Evolutionary conservation across 371 early-diverging fungal species (phyloP).

Genomic region (Mucor lusitanicus): DNA sequence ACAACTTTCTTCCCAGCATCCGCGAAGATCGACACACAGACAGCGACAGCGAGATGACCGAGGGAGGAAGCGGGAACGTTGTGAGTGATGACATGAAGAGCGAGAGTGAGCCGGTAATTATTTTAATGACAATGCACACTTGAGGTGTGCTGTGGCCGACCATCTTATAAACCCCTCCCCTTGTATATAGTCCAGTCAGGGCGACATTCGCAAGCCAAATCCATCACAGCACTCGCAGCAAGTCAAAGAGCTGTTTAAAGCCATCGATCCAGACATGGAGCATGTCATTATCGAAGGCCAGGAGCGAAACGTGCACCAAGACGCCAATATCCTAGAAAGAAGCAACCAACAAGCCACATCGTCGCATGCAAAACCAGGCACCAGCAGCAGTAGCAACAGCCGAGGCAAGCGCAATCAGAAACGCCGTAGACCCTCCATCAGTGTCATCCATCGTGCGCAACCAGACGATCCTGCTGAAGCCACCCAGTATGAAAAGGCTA

Average conservation of each 20-base stretch:
- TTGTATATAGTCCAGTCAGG: not conserved
- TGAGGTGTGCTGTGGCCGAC: not conserved
- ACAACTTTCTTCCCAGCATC: not conserved
- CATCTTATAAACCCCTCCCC: too few species aligned
- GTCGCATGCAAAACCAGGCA: not conserved
- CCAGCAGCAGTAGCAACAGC: not conserved
- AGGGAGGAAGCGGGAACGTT: not conserved
- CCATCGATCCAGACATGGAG: conserved; percentile 9
- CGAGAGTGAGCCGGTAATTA: not conserved
- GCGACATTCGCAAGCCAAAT: not conserved
- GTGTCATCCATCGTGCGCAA: not conserved
- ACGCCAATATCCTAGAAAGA: not conserved
- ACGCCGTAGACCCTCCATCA: conserved; percentile 6
- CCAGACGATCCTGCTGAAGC: not conserved
- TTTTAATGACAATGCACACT: not conserved
- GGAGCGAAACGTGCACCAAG: not conserved
- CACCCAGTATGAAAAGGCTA: not conserved
- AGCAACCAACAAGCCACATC: not conserved
- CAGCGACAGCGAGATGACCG: not conserved
- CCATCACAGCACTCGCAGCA: not conserved
- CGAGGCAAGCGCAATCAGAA: not conserved
- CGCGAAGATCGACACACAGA: not conserved
- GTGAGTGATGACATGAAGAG: not conserved
- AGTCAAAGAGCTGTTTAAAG: conserved; percentile 3
- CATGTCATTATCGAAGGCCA: not conserved